A percentile compares a stretch with the other conserved stretches of the same genome.
These are phyloP conservation scores for Nasturtium officinale DNA, from an alignment of 345 rosid genomes.

Conservation along the genomic window DNA sequence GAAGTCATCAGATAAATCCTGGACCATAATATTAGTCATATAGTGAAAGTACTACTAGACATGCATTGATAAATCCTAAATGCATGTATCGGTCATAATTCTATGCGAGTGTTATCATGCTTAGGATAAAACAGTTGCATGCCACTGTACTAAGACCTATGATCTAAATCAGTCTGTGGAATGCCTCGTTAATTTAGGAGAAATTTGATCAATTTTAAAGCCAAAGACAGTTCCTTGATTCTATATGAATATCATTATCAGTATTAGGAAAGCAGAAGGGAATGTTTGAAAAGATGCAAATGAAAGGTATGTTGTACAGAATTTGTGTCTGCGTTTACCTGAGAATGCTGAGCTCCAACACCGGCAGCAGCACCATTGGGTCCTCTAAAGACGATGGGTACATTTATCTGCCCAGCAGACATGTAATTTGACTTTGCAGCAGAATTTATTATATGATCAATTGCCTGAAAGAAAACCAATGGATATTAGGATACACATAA, in stretches of 20 bases:
- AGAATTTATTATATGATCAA: slow-evolving; percentile 89
- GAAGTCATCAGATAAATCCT: not conserved
- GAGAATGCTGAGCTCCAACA: slow-evolving; percentile 98
- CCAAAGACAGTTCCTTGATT: slow-evolving; percentile 12
- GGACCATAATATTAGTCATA: not conserved
- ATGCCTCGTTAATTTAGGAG: not conserved
- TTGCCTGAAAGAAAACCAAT: slow-evolving; percentile 57
- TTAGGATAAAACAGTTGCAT: slow-evolving; percentile 6
- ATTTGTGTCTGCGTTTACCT: slow-evolving; percentile 45
- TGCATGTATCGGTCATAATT: not conserved
- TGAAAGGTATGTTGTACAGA: not conserved
- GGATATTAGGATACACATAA: not conserved
- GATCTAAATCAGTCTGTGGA: not conserved
- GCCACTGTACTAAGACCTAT: not conserved
- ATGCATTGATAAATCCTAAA: not conserved
- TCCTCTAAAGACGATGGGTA: slow-evolving; percentile 91
- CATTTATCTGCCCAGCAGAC: slow-evolving; percentile 85
- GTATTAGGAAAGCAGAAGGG: not conserved
- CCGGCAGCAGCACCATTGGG: slow-evolving; percentile 99
- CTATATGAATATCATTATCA: not conserved
- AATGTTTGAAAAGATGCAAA: slow-evolving; percentile 4
- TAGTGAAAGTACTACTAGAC: not conserved
- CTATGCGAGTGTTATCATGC: not conserved
- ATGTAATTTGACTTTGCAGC: slow-evolving; percentile 86
- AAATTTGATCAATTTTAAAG: not conserved